phyloP scores from a whole-genome alignment of 768 basidiomycete species.

The Grammothele lineata region DNA sequence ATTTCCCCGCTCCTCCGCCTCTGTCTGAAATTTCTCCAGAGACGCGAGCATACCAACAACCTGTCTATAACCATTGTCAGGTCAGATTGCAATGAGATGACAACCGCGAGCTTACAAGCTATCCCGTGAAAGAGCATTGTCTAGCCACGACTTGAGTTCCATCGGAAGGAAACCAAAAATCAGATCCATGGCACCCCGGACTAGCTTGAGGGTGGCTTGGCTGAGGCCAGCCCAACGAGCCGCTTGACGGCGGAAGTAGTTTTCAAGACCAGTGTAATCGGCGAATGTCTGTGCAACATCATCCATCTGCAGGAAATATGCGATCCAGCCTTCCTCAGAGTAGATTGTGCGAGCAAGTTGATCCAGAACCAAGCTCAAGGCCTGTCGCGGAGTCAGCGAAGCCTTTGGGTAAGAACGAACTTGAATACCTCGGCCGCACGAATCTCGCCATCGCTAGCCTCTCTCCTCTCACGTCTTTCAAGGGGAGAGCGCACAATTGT shows the following conservation, averaged over 20 bases:
- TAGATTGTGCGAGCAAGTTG: slow-evolving; percentile 75
- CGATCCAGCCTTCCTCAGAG: slow-evolving; percentile 82
- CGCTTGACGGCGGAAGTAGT: slow-evolving; percentile 93
- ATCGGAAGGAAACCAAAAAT: slow-evolving; percentile 90
- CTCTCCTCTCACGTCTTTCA: slow-evolving; percentile 52
- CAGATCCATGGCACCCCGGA: slow-evolving; percentile 87
- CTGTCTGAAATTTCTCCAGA: slow-evolving; percentile 70
- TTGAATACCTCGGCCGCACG: slow-evolving; percentile 63
- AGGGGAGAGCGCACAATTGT: slow-evolving; percentile 79
- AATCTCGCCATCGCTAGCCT: slow-evolving; percentile 52
- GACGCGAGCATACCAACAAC: slow-evolving; percentile 77
- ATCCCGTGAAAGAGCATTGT: slow-evolving; percentile 71
- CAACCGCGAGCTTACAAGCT: slow-evolving; percentile 51
- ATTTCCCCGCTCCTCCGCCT: slow-evolving; percentile 78
- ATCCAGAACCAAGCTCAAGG: slow-evolving; percentile 67
- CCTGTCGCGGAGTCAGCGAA: slow-evolving; percentile 39
- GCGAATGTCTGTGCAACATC: slow-evolving; percentile 88
- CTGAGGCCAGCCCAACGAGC: slow-evolving; percentile 63
- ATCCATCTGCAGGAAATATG: slow-evolving; percentile 90
- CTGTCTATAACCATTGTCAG: slow-evolving; percentile 48
- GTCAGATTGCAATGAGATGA: not conserved
- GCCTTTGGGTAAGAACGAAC: too few species aligned
- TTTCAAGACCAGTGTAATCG: slow-evolving; percentile 91
- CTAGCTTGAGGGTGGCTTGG: slow-evolving; percentile 68
- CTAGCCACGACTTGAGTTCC: slow-evolving; percentile 84